Conservation (phyloP, 2,329 filamentous ascomycete species). For the Xylariaceae sp. region DNA sequence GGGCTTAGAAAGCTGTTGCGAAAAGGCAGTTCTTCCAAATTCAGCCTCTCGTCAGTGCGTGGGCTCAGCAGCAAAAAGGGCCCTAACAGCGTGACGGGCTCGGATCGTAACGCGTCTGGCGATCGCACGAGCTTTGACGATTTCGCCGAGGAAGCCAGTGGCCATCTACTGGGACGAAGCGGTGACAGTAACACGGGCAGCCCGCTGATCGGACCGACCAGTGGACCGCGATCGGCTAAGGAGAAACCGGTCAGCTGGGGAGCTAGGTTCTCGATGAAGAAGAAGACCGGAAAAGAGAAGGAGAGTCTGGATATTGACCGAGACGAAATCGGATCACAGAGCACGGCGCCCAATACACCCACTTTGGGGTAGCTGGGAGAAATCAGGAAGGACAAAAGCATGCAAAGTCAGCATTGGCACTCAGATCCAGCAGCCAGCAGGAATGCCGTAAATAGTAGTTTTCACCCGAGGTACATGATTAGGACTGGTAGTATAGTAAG, state of each 20-base stretch:
- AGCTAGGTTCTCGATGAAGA: slow-evolving; percentile 54
- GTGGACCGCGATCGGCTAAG: slow-evolving; percentile 36
- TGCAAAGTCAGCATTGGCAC: background rate
- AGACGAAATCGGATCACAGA: slow-evolving; percentile 23
- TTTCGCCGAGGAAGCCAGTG: slow-evolving; percentile 40
- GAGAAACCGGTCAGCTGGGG: slow-evolving; percentile 48
- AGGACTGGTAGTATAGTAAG: too few relatives aligned
- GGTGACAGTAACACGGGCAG: slow-evolving; percentile 55
- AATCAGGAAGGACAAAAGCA: slow-evolving; percentile 11
- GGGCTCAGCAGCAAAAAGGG: slow-evolving; percentile 55
- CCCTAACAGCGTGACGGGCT: slow-evolving; percentile 52
- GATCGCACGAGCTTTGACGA: slow-evolving; percentile 59
- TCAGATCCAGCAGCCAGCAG: background rate
- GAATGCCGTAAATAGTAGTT: too few relatives aligned
- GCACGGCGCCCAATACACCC: slow-evolving; percentile 14
- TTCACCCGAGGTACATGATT: too few relatives aligned
- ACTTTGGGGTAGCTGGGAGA: slow-evolving; percentile 10
- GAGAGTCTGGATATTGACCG: slow-evolving; percentile 53
- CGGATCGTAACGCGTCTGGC: slow-evolving; percentile 52
- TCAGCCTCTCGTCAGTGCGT: slow-evolving; percentile 52
- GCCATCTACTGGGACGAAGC: slow-evolving; percentile 42
- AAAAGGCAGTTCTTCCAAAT: slow-evolving; percentile 64
- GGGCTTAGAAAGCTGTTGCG: slow-evolving; percentile 59
- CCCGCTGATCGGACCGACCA: slow-evolving; percentile 51
- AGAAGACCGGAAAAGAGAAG: slow-evolving; percentile 53